Conservation (phyloP, 441 rosid species). For the Adansonia rubrostipa region DNA sequence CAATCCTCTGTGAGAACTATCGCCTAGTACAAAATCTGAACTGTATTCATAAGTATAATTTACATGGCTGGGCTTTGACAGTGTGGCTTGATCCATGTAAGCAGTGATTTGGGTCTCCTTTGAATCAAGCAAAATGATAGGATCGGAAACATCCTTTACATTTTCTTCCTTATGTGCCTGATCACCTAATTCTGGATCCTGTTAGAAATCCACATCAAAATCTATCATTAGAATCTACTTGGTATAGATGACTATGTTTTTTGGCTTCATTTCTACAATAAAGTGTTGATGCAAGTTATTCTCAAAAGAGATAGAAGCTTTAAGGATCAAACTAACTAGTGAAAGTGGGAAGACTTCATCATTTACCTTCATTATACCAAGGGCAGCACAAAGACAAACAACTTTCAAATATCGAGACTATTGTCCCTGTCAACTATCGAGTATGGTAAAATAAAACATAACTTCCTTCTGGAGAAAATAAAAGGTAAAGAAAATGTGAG, state of each 20-base stretch:
- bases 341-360: background rate
- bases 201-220: conserved; percentile 27
- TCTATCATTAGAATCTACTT: background rate
- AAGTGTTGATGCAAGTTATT: background rate
- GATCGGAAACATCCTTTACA: conserved; percentile 36
- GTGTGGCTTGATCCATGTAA: conserved; percentile 59
- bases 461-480: background rate
- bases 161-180: conserved; percentile 24
- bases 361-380: conserved; percentile 1
- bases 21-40: conserved; percentile 70
- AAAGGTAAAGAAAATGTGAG: background rate
- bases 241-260: background rate
- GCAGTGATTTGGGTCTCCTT: conserved; percentile 57
- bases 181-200: conserved; percentile 38
- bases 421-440: background rate
- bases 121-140: conserved; percentile 53
- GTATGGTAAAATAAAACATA: background rate
- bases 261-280: background rate
- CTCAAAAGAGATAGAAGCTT: background rate
- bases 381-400: background rate
- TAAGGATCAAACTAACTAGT: background rate
- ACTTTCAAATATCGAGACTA: background rate
- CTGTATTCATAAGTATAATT: conserved; percentile 57
- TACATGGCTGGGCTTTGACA: conserved; percentile 39
- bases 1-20: conserved; percentile 61